phyloP scores from a whole-genome alignment of 2,329 filamentous ascomycete species.

The Penicillium sp. region DNA sequence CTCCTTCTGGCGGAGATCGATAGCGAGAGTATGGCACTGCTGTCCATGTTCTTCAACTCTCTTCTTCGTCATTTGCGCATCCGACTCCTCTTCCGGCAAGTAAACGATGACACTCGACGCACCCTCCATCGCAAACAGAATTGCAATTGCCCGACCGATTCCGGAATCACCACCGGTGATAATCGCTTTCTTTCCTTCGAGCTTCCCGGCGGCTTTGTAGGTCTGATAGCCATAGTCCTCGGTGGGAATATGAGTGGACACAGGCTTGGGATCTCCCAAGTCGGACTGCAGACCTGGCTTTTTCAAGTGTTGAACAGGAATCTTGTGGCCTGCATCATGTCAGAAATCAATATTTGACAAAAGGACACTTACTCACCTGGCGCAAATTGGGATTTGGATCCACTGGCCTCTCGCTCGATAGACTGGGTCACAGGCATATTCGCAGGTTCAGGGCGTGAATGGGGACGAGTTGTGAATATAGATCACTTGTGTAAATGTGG shows the following conservation, averaged over 20 bases:
- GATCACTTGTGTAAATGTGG: neutral
- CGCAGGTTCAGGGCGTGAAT: neutral
- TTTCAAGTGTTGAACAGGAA: slow-evolving; percentile 53
- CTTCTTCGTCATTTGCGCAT: slow-evolving; percentile 71
- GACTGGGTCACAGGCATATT: slow-evolving; percentile 16
- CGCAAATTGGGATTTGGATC: slow-evolving; percentile 34
- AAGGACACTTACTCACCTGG: slow-evolving; percentile 22
- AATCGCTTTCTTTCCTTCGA: slow-evolving; percentile 69
- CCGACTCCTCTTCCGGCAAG: slow-evolving; percentile 70
- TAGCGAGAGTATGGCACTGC: slow-evolving; percentile 62
- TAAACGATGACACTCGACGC: slow-evolving; percentile 72
- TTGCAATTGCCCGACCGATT: slow-evolving; percentile 71
- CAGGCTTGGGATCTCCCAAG: slow-evolving; percentile 57
- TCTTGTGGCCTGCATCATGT: slow-evolving; percentile 44
- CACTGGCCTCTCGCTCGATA: slow-evolving; percentile 21
- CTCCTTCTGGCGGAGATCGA: slow-evolving; percentile 62
- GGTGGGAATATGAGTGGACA: slow-evolving; percentile 64
- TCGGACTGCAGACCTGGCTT: slow-evolving; percentile 54
- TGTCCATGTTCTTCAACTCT: slow-evolving; percentile 64
- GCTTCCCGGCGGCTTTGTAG: slow-evolving; percentile 73
- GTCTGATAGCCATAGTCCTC: slow-evolving; percentile 64
- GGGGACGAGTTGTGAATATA: neutral
- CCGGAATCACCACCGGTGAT: slow-evolving; percentile 81
- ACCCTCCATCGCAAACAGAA: slow-evolving; percentile 78
- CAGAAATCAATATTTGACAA: neutral